These are phyloP conservation scores for Solanum chilense DNA, from an alignment of 257 asterid genomes.

Conservation along the genomic window DNA sequence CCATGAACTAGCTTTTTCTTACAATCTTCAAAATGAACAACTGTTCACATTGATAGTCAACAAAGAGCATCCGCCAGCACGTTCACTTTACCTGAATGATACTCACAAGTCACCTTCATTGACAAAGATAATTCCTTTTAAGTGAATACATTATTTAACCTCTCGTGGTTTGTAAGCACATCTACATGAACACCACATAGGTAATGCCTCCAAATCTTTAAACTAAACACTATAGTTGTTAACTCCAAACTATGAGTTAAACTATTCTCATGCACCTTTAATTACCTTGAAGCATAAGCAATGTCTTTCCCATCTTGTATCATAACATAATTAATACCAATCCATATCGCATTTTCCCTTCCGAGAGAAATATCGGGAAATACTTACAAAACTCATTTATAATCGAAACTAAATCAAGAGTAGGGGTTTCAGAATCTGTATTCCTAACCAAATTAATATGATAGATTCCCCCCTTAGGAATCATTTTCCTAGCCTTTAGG, in stretches of 20 bases:
- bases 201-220: not conserved
- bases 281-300: not conserved
- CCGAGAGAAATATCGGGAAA: too few species aligned
- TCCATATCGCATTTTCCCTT: not conserved
- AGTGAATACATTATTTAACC: not conserved
- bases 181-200: not conserved
- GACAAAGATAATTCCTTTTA: not conserved
- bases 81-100: too few species aligned
- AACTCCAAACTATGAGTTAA: too few species aligned
- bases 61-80: too few species aligned
- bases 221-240: not conserved
- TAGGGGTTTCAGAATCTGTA: too few species aligned
- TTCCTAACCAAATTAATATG: too few species aligned
- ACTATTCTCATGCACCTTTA: not conserved
- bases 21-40: too few species aligned
- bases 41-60: too few species aligned
- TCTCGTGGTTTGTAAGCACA: not conserved
- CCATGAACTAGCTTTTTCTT: too few species aligned
- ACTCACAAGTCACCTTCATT: not conserved
- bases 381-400: too few species aligned
- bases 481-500: not conserved
- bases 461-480: not conserved
- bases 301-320: not conserved
- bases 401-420: too few species aligned
- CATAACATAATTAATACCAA: not conserved